These are phyloP conservation scores for Hortaea sp. DNA, from an alignment of 2,329 filamentous ascomycete species.

Conservation along the genomic window DNA sequence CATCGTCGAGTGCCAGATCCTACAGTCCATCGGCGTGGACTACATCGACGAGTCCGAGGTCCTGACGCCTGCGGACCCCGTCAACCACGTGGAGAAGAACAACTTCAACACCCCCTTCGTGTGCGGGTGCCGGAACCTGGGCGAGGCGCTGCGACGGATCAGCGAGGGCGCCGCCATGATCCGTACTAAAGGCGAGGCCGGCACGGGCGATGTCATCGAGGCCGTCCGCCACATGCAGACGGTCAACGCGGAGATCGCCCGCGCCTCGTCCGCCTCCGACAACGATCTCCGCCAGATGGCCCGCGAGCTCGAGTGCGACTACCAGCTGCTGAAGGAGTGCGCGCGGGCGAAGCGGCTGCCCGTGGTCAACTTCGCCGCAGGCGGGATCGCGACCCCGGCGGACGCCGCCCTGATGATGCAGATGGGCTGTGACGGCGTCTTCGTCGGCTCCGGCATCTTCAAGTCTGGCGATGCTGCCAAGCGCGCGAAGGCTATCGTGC, in stretches of 20 bases:
- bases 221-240: conserved; percentile 93
- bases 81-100: conserved; percentile 85
- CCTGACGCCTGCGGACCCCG: conserved; percentile 83
- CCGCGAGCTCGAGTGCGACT: conserved; percentile 70
- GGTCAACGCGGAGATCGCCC: conserved; percentile 70
- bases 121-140: conserved; percentile 88
- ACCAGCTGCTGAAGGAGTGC: conserved; percentile 71
- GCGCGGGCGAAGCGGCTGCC: conserved; percentile 80
- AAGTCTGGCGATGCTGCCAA: conserved; percentile 86
- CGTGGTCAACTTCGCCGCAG: conserved; percentile 95
- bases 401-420: conserved; percentile 99
- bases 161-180: conserved; percentile 97
- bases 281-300: conserved; percentile 69
- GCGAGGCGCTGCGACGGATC: conserved; percentile 84
- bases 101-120: conserved; percentile 80
- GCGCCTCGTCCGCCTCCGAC: conserved; percentile 55
- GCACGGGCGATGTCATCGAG: conserved; percentile 93
- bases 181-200: conserved; percentile 94
- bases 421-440: conserved; percentile 93
- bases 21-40: conserved; percentile 88
- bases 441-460: conserved; percentile 95
- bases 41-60: conserved; percentile 99
- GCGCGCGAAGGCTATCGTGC: conserved; percentile 87
- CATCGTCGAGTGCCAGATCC: conserved; percentile 95
- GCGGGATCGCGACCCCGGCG: conserved; percentile 97